A percentile compares a stretch with the other conserved stretches of the same genome.
These are phyloP conservation scores for Lipomyces sp. DNA, from an alignment of 805 yeast genomes.

Conservation along the genomic window DNA sequence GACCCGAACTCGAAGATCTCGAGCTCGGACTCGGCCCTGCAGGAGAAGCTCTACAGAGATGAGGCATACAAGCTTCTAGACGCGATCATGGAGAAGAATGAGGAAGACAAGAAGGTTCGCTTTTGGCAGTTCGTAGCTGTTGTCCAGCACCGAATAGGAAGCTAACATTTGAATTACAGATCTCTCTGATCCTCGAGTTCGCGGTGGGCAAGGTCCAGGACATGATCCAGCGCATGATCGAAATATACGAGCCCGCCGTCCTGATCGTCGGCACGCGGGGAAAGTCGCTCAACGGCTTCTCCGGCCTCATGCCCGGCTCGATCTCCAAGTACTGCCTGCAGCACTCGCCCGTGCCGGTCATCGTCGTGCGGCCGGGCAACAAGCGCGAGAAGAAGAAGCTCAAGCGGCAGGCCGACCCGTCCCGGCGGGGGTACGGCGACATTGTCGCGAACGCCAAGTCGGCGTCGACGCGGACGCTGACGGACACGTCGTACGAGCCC, in stretches of 20 bases:
- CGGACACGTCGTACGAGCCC: not conserved
- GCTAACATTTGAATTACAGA: constrained; percentile 14
- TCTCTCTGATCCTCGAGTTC: constrained; percentile 46
- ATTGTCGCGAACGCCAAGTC: constrained; percentile 30
- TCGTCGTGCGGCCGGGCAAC: constrained; percentile 44
- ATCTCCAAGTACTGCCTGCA: constrained; percentile 50
- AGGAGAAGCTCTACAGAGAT: constrained; percentile 34
- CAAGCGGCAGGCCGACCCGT: constrained; percentile 38
- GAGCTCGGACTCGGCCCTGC: constrained; percentile 25
- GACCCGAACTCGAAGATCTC: constrained; percentile 36
- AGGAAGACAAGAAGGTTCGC: constrained; percentile 37
- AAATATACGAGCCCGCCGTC: constrained; percentile 46
- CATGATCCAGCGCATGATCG: constrained; percentile 42
- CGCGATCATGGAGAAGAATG: constrained; percentile 38
- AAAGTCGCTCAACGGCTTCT: constrained; percentile 42
- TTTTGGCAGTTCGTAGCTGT: not conserved
- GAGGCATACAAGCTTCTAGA: constrained; percentile 40
- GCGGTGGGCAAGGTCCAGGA: constrained; percentile 46
- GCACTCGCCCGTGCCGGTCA: constrained; percentile 47
- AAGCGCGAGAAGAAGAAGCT: constrained; percentile 37
- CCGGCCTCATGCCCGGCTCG: constrained; percentile 45
- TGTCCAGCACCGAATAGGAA: too few species aligned
- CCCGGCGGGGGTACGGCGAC: constrained; percentile 32
- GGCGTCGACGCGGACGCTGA: constrained; percentile 9
- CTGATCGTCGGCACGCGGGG: constrained; percentile 49